Evolutionary conservation across 768 basidiomycete species (phyloP).

Genomic region (Nidula microcarpa): DNA sequence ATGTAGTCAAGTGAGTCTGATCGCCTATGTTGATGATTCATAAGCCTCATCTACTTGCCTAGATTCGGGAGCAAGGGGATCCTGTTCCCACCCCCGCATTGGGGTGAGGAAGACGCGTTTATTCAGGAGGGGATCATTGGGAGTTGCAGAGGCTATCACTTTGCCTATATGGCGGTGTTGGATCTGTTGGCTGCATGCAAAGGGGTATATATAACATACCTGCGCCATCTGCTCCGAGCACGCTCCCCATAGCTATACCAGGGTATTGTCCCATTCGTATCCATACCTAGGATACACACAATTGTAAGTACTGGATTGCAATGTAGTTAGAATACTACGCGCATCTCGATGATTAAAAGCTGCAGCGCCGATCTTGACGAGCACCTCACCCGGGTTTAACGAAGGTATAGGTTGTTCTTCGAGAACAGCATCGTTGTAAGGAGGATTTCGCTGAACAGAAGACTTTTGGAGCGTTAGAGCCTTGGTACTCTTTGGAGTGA

Average conservation of each 20-base stretch:
- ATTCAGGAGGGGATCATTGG: constrained; percentile 52
- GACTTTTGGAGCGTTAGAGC: constrained; percentile 48
- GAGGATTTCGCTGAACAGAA: constrained; percentile 28
- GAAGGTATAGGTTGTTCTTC: constrained; percentile 45
- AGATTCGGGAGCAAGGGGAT: constrained; percentile 63
- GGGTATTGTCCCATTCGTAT: constrained; percentile 69
- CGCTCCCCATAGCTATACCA: constrained; percentile 50
- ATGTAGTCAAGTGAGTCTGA: neutral
- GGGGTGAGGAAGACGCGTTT: constrained; percentile 75
- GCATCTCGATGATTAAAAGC: constrained; percentile 82
- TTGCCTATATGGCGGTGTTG: constrained; percentile 36
- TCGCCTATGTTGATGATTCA: too few species aligned
- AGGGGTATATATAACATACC: constrained; percentile 34
- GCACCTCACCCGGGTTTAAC: constrained; percentile 53
- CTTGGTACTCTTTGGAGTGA: constrained; percentile 38
- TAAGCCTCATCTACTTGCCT: constrained; percentile 27
- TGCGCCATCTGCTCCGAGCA: constrained; percentile 72
- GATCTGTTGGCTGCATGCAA: neutral
- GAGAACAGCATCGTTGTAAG: constrained; percentile 56
- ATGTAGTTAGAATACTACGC: constrained; percentile 2
- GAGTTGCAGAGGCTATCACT: constrained; percentile 54
- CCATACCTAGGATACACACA: constrained; percentile 54
- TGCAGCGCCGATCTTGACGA: constrained; percentile 66
- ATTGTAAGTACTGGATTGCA: neutral
- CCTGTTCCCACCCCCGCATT: constrained; percentile 69